These are phyloP conservation scores for Hibiscus tridactylites DNA, from an alignment of 345 rosid genomes.

Conservation along the genomic window DNA sequence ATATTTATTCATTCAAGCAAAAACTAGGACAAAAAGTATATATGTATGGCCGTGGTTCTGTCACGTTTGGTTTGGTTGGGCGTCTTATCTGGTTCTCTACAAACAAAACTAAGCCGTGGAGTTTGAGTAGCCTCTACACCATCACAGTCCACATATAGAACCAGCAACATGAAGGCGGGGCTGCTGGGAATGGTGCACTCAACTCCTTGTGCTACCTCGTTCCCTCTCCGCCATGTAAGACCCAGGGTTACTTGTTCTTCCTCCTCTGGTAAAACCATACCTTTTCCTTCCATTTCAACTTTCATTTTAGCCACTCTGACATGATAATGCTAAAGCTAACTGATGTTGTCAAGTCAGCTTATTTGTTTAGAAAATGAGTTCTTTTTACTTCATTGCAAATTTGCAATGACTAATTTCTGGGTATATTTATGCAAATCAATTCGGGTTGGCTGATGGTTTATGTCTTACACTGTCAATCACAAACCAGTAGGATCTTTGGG, in stretches of 20 bases:
- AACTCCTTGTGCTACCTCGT: slow-evolving; percentile 27
- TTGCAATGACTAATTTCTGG: not conserved
- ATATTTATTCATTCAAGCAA: no score
- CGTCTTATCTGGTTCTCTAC: slow-evolving; percentile 17
- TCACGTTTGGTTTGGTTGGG: not conserved
- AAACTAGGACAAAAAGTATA: no score
- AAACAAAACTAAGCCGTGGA: not conserved
- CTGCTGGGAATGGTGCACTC: slow-evolving; percentile 25
- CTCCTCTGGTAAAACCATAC: slow-evolving; percentile 34
- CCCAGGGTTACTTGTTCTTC: slow-evolving; percentile 34
- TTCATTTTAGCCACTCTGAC: not conserved
- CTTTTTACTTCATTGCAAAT: not conserved
- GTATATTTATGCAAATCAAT: not conserved
- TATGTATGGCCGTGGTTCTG: slow-evolving; percentile 13
- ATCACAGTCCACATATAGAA: not conserved
- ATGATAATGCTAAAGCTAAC: not conserved
- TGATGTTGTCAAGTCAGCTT: not conserved
- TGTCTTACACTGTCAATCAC: not conserved
- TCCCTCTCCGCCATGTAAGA: slow-evolving; percentile 33
- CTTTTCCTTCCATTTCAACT: not conserved
- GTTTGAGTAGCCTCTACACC: not conserved
- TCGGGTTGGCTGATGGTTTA: not conserved
- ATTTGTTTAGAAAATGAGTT: not conserved
- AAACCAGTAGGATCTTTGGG: not conserved
- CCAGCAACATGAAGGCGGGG: slow-evolving; percentile 24